Percentiles rank a stretch among this genome's conserved stretches.
Evolutionary conservation across 2,329 filamentous ascomycete genomes (phyloP).

Genomic region (Nemania abortiva): DNA sequence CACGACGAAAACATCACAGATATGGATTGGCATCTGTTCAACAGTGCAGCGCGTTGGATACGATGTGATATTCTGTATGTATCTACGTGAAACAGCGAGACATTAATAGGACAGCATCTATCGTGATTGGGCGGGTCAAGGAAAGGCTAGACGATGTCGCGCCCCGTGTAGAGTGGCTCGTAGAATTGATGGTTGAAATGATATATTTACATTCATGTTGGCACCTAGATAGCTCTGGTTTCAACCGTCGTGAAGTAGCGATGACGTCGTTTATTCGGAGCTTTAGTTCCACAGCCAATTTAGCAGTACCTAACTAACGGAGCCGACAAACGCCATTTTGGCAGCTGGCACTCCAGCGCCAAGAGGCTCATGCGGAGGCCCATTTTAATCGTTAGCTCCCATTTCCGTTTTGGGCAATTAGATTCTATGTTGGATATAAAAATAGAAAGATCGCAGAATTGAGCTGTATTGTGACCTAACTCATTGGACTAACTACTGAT

Average conservation of each 20-base stretch:
- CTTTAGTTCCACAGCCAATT: background rate
- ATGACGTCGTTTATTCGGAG: conserved; percentile 17
- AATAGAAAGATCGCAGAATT: too few species aligned
- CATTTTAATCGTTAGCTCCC: too few species aligned
- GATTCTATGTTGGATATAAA: too few species aligned
- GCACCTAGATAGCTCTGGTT: background rate
- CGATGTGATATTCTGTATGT: background rate
- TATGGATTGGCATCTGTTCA: background rate
- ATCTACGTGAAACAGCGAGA: background rate
- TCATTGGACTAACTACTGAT: too few species aligned
- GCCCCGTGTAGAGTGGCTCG: background rate
- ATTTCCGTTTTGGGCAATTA: too few species aligned
- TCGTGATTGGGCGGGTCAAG: background rate
- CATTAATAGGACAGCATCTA: background rate
- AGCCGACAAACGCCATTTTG: too few species aligned
- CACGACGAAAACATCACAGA: conserved; percentile 68
- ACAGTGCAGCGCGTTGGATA: background rate
- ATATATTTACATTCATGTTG: background rate
- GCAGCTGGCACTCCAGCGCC: too few species aligned
- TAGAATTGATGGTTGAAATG: background rate
- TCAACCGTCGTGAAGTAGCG: conserved; percentile 4
- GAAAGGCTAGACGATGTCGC: background rate
- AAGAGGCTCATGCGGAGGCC: too few species aligned
- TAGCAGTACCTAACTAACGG: too few species aligned
- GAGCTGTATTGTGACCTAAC: too few species aligned